phyloP scores from a whole-genome alignment of 148 eudicot species.

The Selenicereus undatus region DNA sequence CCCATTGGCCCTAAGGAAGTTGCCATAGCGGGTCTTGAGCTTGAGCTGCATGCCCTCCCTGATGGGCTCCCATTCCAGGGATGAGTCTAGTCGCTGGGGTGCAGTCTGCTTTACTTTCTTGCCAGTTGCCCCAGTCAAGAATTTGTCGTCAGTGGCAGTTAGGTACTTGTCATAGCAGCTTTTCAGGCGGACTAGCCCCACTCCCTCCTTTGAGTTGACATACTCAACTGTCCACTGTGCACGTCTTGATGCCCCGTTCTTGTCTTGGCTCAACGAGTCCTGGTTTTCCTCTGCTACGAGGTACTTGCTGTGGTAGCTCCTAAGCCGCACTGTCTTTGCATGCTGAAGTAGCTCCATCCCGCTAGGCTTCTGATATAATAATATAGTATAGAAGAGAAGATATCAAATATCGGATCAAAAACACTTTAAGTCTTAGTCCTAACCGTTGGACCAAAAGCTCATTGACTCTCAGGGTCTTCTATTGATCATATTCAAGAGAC shows the following conservation, averaged over 20 bases:
- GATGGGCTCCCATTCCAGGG: slow-evolving; percentile 81
- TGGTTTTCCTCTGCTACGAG: slow-evolving; percentile 53
- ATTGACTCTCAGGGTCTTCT: neutral
- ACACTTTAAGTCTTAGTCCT: neutral
- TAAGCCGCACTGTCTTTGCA: slow-evolving; percentile 56
- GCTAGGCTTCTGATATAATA: neutral
- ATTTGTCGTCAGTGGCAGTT: slow-evolving; percentile 59
- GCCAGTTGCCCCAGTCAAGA: slow-evolving; percentile 60
- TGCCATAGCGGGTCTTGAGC: slow-evolving; percentile 69
- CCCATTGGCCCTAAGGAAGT: slow-evolving; percentile 71
- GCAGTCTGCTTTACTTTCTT: slow-evolving; percentile 53
- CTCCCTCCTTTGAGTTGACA: slow-evolving; percentile 30
- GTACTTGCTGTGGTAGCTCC: slow-evolving; percentile 65
- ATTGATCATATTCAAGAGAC: too few relatives aligned
- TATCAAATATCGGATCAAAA: neutral
- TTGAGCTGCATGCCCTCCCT: slow-evolving; percentile 57
- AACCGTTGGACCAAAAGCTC: neutral
- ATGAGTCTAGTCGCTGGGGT: slow-evolving; percentile 52
- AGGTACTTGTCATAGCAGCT: slow-evolving; percentile 59
- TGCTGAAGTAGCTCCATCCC: slow-evolving; percentile 34
- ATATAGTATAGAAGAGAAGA: too few relatives aligned
- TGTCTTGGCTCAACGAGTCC: slow-evolving; percentile 55
- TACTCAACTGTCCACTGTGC: slow-evolving; percentile 72
- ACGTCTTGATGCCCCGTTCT: slow-evolving; percentile 33
- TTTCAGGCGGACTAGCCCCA: slow-evolving; percentile 41